These are phyloP conservation scores for Sideroxylon spinosum DNA, from an alignment of 179 eudicot species.

Conservation along the genomic window DNA sequence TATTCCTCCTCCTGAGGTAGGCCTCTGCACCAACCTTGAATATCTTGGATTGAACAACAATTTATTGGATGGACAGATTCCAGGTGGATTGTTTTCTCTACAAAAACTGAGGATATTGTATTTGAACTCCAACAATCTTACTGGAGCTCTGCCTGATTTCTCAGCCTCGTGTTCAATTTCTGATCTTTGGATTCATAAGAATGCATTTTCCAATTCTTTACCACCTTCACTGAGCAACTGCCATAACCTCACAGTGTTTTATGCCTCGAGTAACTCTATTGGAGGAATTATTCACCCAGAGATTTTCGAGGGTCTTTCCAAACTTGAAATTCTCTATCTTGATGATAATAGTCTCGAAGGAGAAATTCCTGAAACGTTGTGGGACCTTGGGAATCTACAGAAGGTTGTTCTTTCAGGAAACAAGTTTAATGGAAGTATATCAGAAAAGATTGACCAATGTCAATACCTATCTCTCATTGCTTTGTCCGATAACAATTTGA, in stretches of 20 bases:
- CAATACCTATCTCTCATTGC: conserved; percentile 1
- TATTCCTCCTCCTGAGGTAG: conserved; percentile 18
- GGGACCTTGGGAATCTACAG: conserved; percentile 15
- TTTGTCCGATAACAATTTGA: conserved; percentile 11
- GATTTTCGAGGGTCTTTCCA: conserved; percentile 8
- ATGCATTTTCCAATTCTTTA: conserved; percentile 20
- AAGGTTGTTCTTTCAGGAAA: conserved; percentile 16
- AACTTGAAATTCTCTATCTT: conserved; percentile 16
- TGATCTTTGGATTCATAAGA: conserved; percentile 17
- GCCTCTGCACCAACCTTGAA: conserved; percentile 19
- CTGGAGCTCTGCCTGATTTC: conserved; percentile 18
- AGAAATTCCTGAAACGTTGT: conserved; percentile 19
- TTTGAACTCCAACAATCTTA: conserved; percentile 10
- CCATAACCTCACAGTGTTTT: conserved; percentile 6
- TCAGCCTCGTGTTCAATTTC: conserved; percentile 18
- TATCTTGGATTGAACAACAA: conserved; percentile 17
- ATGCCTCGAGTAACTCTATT: background rate
- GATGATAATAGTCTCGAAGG: conserved; percentile 16
- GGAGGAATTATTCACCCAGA: conserved; percentile 13
- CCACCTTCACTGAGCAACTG: conserved; percentile 19
- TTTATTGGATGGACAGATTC: conserved; percentile 19
- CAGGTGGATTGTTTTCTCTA: conserved; percentile 16
- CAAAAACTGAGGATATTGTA: conserved; percentile 16
- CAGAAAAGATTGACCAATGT: conserved; percentile 16
- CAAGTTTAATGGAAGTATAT: conserved; percentile 16